Evolutionary conservation across 2,329 filamentous ascomycete genomes (phyloP), one percentile per base, ranked within the genome.

Genomic region (Penicillium sp.): DNA sequence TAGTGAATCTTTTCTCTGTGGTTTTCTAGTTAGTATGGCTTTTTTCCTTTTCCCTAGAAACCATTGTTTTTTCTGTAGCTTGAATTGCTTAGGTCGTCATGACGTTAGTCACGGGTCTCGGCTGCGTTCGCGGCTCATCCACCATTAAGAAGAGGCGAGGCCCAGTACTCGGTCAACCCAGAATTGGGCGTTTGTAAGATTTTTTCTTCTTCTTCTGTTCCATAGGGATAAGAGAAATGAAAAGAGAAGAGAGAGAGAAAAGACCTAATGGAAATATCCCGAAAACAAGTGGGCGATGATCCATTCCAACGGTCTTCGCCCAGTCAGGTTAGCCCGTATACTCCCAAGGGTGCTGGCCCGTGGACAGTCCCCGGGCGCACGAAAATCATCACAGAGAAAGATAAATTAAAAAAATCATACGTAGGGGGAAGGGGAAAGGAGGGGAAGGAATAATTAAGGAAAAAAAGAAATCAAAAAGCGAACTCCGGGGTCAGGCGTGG

Each of bases 321-420:
- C 16, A 68, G 64, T 65, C 58, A 53, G 64, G 64, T 65, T 68
- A 67, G 64, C 60, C 54, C 51, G 44, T 66, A 66, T 66, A 66
- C 57, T 62, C 57, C 57, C 33, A 42, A 43, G 53, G 37, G 33
- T 31, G 33, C 47, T 44, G 44, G 46, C 52, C 53, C 26, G 48
- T 59, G 42, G 53, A 25, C 37, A 27, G 31, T 47, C 11, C 31
- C 45, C 21, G 44, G 35, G 50, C 54, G 50, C 49, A 44, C 37
- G 33, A 52, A 44, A 44, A 44, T 19, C 11, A 44, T 39, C 50
- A 14, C 50, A 49, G 35, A 35, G 4, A 33, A 25, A 39, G 37
- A 39, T 9, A 43, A 25, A 55, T 37, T 8, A 43, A 31, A 52
- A 29, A 31, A 43, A 19, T 11, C 13, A 13, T 33, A 26, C 23